Evolutionary conservation across 495 filamentous ascomycete genomes (phyloP).

Genomic region (Clohesyomyces aquaticus): DNA sequence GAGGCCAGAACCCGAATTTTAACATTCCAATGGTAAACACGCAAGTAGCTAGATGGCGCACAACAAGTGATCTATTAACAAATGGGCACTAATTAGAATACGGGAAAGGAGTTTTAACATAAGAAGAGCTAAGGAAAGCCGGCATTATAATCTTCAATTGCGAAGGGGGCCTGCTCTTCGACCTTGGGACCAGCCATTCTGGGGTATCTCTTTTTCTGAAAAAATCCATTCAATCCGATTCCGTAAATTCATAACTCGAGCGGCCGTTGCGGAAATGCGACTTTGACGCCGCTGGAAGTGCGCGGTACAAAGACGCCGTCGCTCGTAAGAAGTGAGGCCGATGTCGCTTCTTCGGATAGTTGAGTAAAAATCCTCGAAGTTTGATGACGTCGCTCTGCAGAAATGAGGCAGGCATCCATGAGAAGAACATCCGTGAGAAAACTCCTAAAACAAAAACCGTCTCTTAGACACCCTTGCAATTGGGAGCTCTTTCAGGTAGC

Average conservation of each 20-base stretch:
- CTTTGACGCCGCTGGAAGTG: background rate
- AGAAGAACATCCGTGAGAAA: background rate
- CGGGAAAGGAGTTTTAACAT: background rate
- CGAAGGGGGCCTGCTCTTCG: constrained; percentile 16
- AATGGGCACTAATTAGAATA: background rate
- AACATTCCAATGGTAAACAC: too few species aligned
- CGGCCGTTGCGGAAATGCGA: background rate
- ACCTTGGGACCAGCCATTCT: constrained; percentile 15
- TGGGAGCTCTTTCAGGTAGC: too few species aligned
- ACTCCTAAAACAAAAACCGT: too few species aligned
- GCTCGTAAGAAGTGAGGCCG: background rate
- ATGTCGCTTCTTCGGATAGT: background rate
- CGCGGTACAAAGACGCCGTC: background rate
- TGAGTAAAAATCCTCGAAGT: background rate
- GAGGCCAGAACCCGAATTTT: too few species aligned
- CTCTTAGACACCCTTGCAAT: too few species aligned
- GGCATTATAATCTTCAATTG: constrained; percentile 2
- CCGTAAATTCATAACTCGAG: constrained; percentile 8
- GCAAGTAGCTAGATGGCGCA: background rate
- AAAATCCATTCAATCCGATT: constrained; percentile 8
- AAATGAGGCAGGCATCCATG: background rate
- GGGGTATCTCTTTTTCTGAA: constrained; percentile 21
- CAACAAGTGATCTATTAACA: background rate
- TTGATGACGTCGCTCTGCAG: background rate
- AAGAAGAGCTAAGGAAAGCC: too few species aligned